Base-by-base conservation (phyloP, 495 filamentous ascomycete species). In the Acidiella bohemica region DNA sequence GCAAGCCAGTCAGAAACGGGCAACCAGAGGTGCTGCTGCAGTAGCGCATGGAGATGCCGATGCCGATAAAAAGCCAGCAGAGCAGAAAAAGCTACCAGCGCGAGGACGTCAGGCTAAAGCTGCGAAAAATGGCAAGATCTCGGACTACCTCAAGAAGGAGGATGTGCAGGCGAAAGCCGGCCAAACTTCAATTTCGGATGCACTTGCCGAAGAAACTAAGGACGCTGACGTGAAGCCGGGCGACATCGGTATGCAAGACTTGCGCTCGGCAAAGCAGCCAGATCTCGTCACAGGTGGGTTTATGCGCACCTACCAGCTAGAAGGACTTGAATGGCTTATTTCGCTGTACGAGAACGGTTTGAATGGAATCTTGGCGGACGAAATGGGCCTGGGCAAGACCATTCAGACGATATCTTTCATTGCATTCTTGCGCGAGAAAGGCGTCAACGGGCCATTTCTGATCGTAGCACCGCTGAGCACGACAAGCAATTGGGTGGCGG, bases 341-440 rank as follows among this genome's bases (percentile, higher is more conserved):
- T 77, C 76, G 3, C 57, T 84, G 5, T 93, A 84, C 56, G 84
- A 94, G 67, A 93, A 94, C 57, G 87, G 90, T 4, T 67, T 96
- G 54, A 93, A 85, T 53, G 90, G 90, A 0, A 97, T 97, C 46
- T 59, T 97, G 17, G 90, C 90, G 0, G 90, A 97, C 53, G 90
- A 97, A 59, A 97, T 97, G 90, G 90, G 90, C 1, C 59, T 96
- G 19, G 88, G 88, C 50, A 96, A 96, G 65, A 96, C 88, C 0
- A 71, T 97, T 2, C 90, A 97, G 60, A 82, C 87, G 0, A 96
- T 96, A 27, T 80, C 84, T 0, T 73, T 96, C 44, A 72, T 96
- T 28, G 90, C 90, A 0, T 80, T 88, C 48, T 64, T 96, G 18
- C 75, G 87, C 54, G 86, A 93, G 54, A 80, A 86, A 41, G 78